Evolutionary conservation across 805 yeast genomes (phyloP).

Genomic region (baker's yeast (Saccharomyces cerevisiae)): DNA sequence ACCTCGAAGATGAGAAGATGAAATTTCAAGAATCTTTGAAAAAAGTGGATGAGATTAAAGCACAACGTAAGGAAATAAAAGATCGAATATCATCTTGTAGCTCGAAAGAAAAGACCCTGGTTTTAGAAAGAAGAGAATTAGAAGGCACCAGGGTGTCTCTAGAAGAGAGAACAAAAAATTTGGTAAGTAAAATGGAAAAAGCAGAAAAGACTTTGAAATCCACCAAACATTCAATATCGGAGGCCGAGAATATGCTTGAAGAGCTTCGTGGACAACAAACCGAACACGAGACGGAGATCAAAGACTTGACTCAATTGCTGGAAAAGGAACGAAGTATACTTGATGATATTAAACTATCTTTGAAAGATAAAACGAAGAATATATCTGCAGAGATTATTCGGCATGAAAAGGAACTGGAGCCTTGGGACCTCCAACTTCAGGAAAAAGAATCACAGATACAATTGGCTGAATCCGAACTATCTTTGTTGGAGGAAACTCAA

Average conservation of each 20-base stretch:
- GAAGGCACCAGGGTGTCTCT: constrained; percentile 57
- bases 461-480: constrained; percentile 58
- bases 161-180: constrained; percentile 70
- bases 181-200: constrained; percentile 50
- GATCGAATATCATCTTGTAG: constrained; percentile 22
- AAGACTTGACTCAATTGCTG: constrained; percentile 38
- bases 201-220: constrained; percentile 45
- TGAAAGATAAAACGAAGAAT: constrained; percentile 67
- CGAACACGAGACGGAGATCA: constrained; percentile 39
- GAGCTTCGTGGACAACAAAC: constrained; percentile 38
- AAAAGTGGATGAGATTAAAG: constrained; percentile 30
- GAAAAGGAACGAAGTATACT: constrained; percentile 47
- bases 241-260: constrained; percentile 40
- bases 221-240: constrained; percentile 38
- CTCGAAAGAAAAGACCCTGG: constrained; percentile 23
- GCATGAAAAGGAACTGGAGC: constrained; percentile 62
- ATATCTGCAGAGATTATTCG: constrained; percentile 57
- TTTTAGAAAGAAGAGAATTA: constrained; percentile 25
- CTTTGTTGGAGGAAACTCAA: constrained; percentile 44
- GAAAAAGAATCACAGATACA: constrained; percentile 56
- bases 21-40: constrained; percentile 36
- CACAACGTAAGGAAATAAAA: constrained; percentile 21
- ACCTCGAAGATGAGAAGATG: constrained; percentile 37
- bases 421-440: constrained; percentile 67
- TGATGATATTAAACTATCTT: constrained; percentile 52